Evolutionary conservation across 768 basidiomycete genomes (phyloP), one percentile per base, ranked within the genome.

Genomic region (Pisolithus microcarpus): DNA sequence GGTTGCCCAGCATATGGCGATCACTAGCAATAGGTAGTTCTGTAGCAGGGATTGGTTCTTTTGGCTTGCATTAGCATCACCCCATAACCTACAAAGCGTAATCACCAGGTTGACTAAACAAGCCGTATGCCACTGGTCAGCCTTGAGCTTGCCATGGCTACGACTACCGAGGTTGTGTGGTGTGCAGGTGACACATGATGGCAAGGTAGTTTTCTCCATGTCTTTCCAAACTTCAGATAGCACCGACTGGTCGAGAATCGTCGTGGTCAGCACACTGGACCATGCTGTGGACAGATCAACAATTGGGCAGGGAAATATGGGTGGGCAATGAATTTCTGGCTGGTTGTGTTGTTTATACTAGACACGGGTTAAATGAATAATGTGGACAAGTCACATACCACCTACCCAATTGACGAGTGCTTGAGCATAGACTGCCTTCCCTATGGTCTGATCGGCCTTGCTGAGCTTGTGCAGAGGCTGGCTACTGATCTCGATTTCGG

Each of bases 101-200:
- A 69, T 60, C 21, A 58, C 54, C 7, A 70, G 55, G 43, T 66
- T 47, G 11, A 66, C 39, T 0, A 57, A 60, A 40, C 62, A 61
- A 2, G 64, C 40, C 19, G 48, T 53, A 24, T 52, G 48, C 42
- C 43, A 64, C 46, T 69, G 54, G 50, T 66, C 51, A 23, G 66
- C 66, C 47, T 69, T 69, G 5, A 71, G 58, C 38, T 69, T 69
- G 19, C 66, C 66, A 56, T 69, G 68, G 1, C 38, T 55, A 15
- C 50, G 36, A 38, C 70, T 63, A 10, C 70, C 67, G 36, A 69
- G 56, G 52, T 70, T 70, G 9, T 2, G 52, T 11, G 69, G 70
- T 38, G 60, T 65, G 1, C 58, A 54, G 23, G 59, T 47, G 19
- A 64, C 52, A 55, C 52, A 56, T 23, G 53, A 47, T 4, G 59